phyloP scores from a whole-genome alignment of 495 filamentous ascomycete species.

The Penicillium bialowiezense region DNA sequence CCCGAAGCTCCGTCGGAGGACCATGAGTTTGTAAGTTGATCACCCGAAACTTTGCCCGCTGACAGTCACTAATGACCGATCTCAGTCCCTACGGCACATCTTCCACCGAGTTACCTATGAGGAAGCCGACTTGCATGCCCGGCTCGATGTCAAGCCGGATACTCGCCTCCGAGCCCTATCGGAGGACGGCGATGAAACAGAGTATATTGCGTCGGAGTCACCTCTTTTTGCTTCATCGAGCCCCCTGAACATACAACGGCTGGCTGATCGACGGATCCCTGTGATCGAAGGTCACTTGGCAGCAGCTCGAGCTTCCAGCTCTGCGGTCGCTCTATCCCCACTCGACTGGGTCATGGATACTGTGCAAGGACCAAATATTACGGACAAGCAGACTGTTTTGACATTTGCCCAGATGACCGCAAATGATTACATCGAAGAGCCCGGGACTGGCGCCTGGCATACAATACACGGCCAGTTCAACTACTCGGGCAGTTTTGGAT shows the following conservation, averaged over 20 bases:
- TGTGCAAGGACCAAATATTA: constrained; percentile 73
- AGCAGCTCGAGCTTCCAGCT: constrained; percentile 60
- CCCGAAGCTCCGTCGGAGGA: constrained; percentile 16
- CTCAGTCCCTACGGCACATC: constrained; percentile 78
- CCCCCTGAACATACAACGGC: constrained; percentile 67
- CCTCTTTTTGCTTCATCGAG: constrained; percentile 55
- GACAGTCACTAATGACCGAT: constrained; percentile 9
- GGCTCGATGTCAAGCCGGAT: constrained; percentile 65
- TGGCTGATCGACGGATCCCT: constrained; percentile 72
- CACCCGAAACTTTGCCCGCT: no score
- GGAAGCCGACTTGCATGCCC: constrained; percentile 70
- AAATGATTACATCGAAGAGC: constrained; percentile 78
- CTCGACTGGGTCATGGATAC: constrained; percentile 84
- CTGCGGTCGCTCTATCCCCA: constrained; percentile 55
- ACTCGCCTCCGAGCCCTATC: constrained; percentile 61
- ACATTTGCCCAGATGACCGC: constrained; percentile 82
- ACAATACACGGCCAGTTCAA: constrained; percentile 79
- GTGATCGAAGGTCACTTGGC: constrained; percentile 75
- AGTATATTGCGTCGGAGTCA: constrained; percentile 27
- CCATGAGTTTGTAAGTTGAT: constrained; percentile 40
- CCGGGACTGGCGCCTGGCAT: constrained; percentile 74
- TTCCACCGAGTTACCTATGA: constrained; percentile 80
- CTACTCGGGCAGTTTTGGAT: constrained; percentile 80
- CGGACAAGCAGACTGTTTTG: constrained; percentile 80
- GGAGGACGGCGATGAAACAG: constrained; percentile 56